These are phyloP conservation scores for Saccharomyces uvarum DNA, from an alignment of 1,139 yeast genomes.

Conservation along the genomic window DNA sequence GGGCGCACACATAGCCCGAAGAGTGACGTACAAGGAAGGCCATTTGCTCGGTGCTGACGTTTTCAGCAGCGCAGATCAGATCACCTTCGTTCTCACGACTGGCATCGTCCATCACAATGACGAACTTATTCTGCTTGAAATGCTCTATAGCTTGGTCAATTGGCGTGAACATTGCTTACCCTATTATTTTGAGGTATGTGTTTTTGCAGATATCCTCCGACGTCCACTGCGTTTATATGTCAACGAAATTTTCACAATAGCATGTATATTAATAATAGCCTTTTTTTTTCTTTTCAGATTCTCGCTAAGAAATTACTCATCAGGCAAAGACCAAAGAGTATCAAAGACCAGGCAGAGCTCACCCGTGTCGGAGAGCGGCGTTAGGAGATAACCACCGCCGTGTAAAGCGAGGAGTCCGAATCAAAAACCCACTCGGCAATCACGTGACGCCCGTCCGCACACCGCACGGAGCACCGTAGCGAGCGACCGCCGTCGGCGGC, in stretches of 20 bases:
- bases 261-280: neutral
- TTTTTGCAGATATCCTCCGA: neutral
- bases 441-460: neutral
- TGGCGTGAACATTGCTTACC: conserved; percentile 37
- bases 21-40: conserved; percentile 86
- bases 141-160: conserved; percentile 74
- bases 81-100: conserved; percentile 97
- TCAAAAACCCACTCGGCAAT: neutral
- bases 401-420: neutral
- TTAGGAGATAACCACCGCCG: neutral
- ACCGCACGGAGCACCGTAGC: neutral
- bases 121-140: conserved; percentile 77
- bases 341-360: neutral
- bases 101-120: conserved; percentile 94
- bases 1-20: conserved; percentile 91
- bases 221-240: neutral
- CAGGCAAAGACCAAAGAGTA: neutral
- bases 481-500: neutral
- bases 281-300: neutral
- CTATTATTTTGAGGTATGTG: neutral
- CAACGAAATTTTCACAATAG: neutral
- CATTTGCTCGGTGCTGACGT: conserved; percentile 76
- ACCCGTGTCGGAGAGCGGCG: neutral
- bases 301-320: neutral
- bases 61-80: conserved; percentile 82